Evolutionary conservation across 352 stramenopile genomes (phyloP).

Genomic region (Globisporangium orthogonon): DNA sequence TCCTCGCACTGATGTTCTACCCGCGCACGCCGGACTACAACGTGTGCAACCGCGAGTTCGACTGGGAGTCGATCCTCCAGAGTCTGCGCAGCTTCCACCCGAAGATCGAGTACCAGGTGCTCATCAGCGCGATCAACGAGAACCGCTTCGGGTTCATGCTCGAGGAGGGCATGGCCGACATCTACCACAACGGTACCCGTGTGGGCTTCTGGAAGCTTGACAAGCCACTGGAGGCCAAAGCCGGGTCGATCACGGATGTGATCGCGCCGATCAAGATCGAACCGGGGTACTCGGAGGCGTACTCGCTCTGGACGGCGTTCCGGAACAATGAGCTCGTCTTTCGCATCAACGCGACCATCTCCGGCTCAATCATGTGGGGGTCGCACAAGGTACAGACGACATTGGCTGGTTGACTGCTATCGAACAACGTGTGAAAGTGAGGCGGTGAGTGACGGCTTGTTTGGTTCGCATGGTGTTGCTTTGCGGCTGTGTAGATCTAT

Average conservation of each 20-base stretch:
- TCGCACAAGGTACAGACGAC: slow-evolving; percentile 48
- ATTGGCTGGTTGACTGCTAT: slow-evolving; percentile 1
- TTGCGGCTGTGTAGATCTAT: slow-evolving; percentile 47
- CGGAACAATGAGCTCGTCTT: slow-evolving; percentile 72
- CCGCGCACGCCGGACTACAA: slow-evolving; percentile 85
- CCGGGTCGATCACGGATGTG: slow-evolving; percentile 72
- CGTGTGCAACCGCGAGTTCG: slow-evolving; percentile 86
- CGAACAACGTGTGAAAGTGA: neutral
- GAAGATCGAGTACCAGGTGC: slow-evolving; percentile 81
- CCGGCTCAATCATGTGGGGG: slow-evolving; percentile 77
- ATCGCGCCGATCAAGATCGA: slow-evolving; percentile 70
- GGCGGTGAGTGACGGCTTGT: neutral
- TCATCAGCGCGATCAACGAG: slow-evolving; percentile 86
- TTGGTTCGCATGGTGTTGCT: neutral
- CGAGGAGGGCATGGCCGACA: slow-evolving; percentile 63
- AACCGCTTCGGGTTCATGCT: slow-evolving; percentile 85
- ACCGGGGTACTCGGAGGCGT: slow-evolving; percentile 55
- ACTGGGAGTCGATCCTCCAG: slow-evolving; percentile 83
- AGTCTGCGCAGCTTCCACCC: slow-evolving; percentile 66
- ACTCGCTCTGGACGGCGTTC: slow-evolving; percentile 65
- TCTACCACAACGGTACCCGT: slow-evolving; percentile 71
- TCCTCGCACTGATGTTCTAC: slow-evolving; percentile 84
- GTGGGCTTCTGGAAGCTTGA: slow-evolving; percentile 73
- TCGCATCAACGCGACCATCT: slow-evolving; percentile 74
- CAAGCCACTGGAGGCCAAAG: slow-evolving; percentile 51